Evolutionary conservation across 805 yeast species (phyloP).

Genomic region (Wickerhamiella occidentalis): DNA sequence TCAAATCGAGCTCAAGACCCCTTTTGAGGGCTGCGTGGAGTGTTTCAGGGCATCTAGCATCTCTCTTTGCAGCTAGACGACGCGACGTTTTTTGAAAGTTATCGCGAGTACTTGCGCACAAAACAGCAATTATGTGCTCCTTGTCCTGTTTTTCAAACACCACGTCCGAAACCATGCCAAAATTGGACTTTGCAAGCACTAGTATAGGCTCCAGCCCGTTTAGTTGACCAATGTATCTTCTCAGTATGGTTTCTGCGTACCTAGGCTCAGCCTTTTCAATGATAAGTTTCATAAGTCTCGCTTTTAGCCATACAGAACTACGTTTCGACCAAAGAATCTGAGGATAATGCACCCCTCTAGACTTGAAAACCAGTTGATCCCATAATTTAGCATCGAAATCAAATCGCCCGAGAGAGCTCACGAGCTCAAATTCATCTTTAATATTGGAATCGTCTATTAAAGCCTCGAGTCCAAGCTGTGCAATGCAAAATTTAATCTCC

Average conservation of each 20-base stretch:
- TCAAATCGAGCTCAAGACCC: not conserved
- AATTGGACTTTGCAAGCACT: not conserved
- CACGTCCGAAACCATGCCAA: not conserved
- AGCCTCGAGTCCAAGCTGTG: conserved; percentile 13
- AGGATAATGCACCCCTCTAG: conserved; percentile 14
- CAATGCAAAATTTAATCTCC: conserved; percentile 1
- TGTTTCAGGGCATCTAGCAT: not conserved
- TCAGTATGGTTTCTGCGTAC: conserved; percentile 9
- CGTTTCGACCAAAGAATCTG: conserved; percentile 12
- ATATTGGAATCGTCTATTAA: conserved; percentile 4
- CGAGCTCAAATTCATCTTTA: not conserved
- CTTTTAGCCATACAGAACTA: conserved; percentile 15
- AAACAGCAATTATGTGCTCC: not conserved
- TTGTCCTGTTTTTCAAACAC: not conserved
- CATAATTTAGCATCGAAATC: not conserved
- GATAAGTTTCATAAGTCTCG: conserved; percentile 13
- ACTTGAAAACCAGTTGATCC: conserved; percentile 4
- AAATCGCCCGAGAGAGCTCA: not conserved
- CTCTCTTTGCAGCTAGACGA: not conserved
- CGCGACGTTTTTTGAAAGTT: not conserved
- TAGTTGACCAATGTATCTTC: conserved; percentile 11
- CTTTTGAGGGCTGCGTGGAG: not conserved
- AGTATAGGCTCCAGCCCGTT: not conserved
- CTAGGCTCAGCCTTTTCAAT: not conserved
- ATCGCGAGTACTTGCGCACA: not conserved